phyloP scores from a whole-genome alignment of 2,329 filamentous ascomycete genomes.

The Colletotrichum sp. region DNA sequence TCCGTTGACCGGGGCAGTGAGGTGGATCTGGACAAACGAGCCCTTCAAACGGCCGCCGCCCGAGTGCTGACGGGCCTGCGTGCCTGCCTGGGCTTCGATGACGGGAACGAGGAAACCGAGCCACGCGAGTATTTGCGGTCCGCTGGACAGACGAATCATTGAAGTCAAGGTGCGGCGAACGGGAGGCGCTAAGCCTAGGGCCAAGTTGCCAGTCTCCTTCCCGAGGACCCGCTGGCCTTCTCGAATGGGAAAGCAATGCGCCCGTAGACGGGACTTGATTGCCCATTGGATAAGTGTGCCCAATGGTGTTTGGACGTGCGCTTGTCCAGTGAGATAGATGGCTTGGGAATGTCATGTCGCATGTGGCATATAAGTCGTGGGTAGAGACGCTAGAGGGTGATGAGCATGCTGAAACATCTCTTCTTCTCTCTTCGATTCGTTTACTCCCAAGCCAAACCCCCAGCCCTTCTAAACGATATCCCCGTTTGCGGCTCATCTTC shows the following conservation, averaged over 20 bases:
- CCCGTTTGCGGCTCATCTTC: background rate
- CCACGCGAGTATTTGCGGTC: background rate
- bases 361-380: background rate
- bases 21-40: background rate
- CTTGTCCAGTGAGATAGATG: background rate
- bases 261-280: background rate
- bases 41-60: background rate
- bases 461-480: background rate
- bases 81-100: background rate
- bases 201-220: constrained; percentile 4
- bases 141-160: background rate
- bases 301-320: background rate
- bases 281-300: background rate
- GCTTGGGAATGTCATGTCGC: background rate
- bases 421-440: background rate
- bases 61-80: background rate
- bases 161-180: background rate
- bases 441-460: too few species aligned
- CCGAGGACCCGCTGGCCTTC: constrained; percentile 7
- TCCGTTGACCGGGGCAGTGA: background rate
- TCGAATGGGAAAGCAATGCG: constrained; percentile 14
- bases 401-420: background rate
- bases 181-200: constrained; percentile 4
- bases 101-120: background rate
- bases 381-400: background rate